Conservation (phyloP, 352 stramenopile species). For the Aphanomyces cochlioides region DNA sequence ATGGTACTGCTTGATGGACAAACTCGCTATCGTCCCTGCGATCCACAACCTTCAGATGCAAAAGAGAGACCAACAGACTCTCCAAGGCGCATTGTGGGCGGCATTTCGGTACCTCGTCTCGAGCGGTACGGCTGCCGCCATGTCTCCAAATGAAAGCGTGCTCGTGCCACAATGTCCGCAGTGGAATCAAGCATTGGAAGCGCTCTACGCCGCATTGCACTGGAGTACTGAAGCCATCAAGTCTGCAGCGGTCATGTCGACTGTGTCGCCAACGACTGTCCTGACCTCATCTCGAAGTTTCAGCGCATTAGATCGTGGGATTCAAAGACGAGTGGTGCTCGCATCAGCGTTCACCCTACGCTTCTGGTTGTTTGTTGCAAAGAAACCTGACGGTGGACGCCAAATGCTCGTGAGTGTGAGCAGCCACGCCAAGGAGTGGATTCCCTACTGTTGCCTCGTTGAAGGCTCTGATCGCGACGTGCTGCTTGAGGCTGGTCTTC, state of each 20-base stretch:
- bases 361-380: constrained; percentile 71
- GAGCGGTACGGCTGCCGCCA: background rate
- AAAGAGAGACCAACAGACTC: background rate
- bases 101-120: constrained; percentile 21
- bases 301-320: background rate
- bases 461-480: constrained; percentile 45
- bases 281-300: background rate
- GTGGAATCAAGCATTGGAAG: constrained; percentile 1
- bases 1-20: constrained; percentile 5
- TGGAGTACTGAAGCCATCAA: constrained; percentile 10
- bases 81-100: constrained; percentile 12
- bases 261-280: background rate
- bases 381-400: constrained; percentile 31
- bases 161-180: background rate
- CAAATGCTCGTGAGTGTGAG: constrained; percentile 65
- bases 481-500: constrained; percentile 60
- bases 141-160: background rate
- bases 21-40: constrained; percentile 13
- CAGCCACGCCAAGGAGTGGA: constrained; percentile 54
- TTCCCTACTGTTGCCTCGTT: constrained; percentile 54
- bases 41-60: background rate
- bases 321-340: background rate
- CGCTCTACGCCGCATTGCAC: background rate
- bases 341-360: constrained; percentile 78
- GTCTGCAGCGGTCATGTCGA: background rate